Conservation (phyloP, 192 early-diverging fungal genomes). For the Coemansia pectinata region DNA sequence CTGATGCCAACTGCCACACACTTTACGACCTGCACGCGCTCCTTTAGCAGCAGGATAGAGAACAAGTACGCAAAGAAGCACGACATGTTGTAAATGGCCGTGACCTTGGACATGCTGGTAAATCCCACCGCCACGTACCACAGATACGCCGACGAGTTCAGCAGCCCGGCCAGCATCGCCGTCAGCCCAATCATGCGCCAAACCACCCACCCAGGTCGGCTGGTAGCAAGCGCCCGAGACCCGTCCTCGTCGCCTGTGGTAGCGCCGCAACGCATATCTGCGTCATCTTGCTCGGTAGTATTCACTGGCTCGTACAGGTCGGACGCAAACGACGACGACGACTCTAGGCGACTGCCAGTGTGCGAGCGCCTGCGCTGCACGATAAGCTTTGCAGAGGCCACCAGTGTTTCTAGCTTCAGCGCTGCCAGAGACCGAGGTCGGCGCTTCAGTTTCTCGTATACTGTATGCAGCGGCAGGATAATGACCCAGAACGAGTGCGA, state of each 20-base stretch:
- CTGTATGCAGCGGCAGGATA: conserved; percentile 45
- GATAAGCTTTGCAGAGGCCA: conserved; percentile 46
- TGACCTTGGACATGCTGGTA: conserved; percentile 75
- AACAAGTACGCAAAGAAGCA: conserved; percentile 86
- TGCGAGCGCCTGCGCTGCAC: conserved; percentile 23
- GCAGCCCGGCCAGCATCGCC: conserved; percentile 54
- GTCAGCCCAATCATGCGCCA: conserved; percentile 24
- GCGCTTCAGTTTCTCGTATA: conserved; percentile 42
- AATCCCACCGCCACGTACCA: conserved; percentile 79
- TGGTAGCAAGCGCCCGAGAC: conserved; percentile 18
- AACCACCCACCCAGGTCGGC: conserved; percentile 29
- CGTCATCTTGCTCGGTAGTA: conserved; percentile 13
- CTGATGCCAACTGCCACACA: conserved; percentile 65
- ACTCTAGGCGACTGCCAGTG: not conserved
- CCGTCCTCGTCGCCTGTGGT: conserved; percentile 6
- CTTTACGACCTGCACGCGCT: conserved; percentile 63
- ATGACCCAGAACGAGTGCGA: conserved; percentile 55
- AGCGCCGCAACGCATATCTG: not conserved
- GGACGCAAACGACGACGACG: not conserved
- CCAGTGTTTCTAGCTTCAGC: conserved; percentile 40
- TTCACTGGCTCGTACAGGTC: conserved; percentile 26
- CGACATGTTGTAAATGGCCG: conserved; percentile 79
- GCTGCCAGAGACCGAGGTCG: conserved; percentile 24
- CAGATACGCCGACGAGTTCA: conserved; percentile 70
- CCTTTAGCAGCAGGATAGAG: conserved; percentile 68